Base-by-base conservation (phyloP, 768 basidiomycete species). In the Auriscalpium orientale region DNA sequence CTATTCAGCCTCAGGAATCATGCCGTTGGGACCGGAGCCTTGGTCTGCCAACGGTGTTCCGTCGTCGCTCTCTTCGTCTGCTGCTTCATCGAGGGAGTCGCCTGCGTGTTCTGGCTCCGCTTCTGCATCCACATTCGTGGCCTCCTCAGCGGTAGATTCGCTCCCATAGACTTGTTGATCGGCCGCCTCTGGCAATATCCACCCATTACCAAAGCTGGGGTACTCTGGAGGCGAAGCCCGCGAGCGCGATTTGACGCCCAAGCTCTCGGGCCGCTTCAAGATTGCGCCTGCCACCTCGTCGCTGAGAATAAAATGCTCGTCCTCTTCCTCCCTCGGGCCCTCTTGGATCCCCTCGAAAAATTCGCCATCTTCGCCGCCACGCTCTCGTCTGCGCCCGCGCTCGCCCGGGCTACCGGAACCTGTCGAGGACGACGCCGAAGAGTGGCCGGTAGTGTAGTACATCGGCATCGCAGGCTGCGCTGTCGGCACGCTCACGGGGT, bases 231-330 rank as follows among this genome's bases (percentile, higher is more conserved):
- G 40, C 22, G 37, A n/a, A 4, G n/a, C 28, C 18, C 46, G 53
- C 45, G 36, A 16, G 36, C 51, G 55, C 21, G 18, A 38, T 21
- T 56, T 44, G 9, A 44, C 36, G 7, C 40, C 6, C 44, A 54
- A 50, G n/a, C 55, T 61, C 54, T 55, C 38, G 1, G 38, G 53
- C 22, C 43, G 43, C 51, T 55, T 57, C 52, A 48, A 49, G 20
- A 51, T 56, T 21, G 57, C 61, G 8, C 54, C 53, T 11, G 46
- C 51, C 15, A 62, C 34, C n/a, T 56, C 55, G 34, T 56, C 40
- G 35, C 44, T 47, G n/a, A 60, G 35, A 15, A 20, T 18, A 28
- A 50, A 22, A 16, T 13, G 33, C 9, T 54, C 48, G 6, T 50
- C 45, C 22, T 48, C 46, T 20, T 37, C 53, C 10, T 28, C 43